Conservation (phyloP, 1,284 basidiomycete genomes). For the Entoloma clypeatum region DNA sequence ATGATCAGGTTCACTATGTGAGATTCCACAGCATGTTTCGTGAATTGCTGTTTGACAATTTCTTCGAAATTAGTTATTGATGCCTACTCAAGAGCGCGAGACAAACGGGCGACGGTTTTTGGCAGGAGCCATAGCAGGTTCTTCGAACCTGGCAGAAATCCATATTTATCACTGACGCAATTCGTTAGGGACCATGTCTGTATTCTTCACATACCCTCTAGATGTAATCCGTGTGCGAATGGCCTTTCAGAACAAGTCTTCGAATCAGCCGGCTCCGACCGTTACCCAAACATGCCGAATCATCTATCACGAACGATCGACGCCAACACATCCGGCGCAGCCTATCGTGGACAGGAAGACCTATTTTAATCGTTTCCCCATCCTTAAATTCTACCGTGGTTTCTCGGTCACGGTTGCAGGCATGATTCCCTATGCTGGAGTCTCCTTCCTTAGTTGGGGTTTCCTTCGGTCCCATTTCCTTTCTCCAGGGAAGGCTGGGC, state of each 20-base stretch:
- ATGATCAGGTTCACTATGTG: conserved; percentile 83
- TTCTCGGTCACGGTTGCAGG: conserved; percentile 89
- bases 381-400: conserved; percentile 93
- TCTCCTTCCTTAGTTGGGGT: conserved; percentile 92
- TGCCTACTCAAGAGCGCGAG: conserved; percentile 79
- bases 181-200: conserved; percentile 76
- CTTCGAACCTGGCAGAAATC: conserved; percentile 5
- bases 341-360: conserved; percentile 21
- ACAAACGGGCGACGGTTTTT: conserved; percentile 83
- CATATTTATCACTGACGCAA: neutral
- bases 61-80: conserved; percentile 66
- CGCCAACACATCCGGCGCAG: conserved; percentile 12
- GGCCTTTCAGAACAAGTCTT: conserved; percentile 77
- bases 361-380: conserved; percentile 56
- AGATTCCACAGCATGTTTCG: conserved; percentile 21
- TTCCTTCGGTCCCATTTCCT: conserved; percentile 70
- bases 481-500: conserved; percentile 39
- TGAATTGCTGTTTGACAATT: neutral
- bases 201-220: conserved; percentile 91
- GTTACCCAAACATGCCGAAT: conserved; percentile 58
- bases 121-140: conserved; percentile 87
- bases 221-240: conserved; percentile 95
- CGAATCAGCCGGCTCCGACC: conserved; percentile 45
- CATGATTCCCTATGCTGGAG: conserved; percentile 97
- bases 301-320: conserved; percentile 69